Conservation (phyloP, 148 eudicot species). For the Camellia sinensis region DNA sequence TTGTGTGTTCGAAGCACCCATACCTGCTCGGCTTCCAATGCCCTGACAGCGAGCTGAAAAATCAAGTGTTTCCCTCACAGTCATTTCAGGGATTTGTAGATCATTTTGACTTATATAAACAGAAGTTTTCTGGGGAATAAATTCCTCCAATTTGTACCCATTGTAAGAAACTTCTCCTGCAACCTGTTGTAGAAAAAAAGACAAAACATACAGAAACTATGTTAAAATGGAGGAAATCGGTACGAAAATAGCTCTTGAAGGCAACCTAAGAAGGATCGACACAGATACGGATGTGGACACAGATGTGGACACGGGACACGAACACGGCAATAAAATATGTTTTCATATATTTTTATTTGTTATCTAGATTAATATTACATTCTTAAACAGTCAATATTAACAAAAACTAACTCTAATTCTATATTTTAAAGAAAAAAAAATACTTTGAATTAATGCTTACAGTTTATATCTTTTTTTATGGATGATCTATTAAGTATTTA, state of each 20-base stretch:
- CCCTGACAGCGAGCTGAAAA: constrained; percentile 85
- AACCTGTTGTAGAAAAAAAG: constrained; percentile 28
- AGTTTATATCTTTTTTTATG: too few species aligned
- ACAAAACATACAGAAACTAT: neutral
- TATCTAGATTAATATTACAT: too few species aligned
- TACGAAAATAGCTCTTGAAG: neutral
- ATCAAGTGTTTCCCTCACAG: constrained; percentile 73
- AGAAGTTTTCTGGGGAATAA: constrained; percentile 68
- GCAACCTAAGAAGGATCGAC: neutral
- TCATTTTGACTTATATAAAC: constrained; percentile 74
- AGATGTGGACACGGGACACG: too few species aligned
- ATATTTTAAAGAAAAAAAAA: too few species aligned
- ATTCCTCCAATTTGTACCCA: constrained; percentile 57
- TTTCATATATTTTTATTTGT: too few species aligned
- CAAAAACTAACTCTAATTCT: too few species aligned
- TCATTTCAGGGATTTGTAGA: constrained; percentile 69
- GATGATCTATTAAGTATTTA: too few species aligned
- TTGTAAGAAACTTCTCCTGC: constrained; percentile 67
- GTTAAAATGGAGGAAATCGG: neutral
- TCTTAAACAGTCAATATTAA: too few species aligned
- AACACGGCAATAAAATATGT: too few species aligned
- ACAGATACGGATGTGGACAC: too few species aligned
- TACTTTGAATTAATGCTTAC: too few species aligned
- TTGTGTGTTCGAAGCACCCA: too few species aligned
- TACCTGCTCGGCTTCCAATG: constrained; percentile 53